Percentiles rank a stretch among this genome's conserved stretches.
Conservation (phyloP, 768 basidiomycete species). For the Serpula lacrymans region DNA sequence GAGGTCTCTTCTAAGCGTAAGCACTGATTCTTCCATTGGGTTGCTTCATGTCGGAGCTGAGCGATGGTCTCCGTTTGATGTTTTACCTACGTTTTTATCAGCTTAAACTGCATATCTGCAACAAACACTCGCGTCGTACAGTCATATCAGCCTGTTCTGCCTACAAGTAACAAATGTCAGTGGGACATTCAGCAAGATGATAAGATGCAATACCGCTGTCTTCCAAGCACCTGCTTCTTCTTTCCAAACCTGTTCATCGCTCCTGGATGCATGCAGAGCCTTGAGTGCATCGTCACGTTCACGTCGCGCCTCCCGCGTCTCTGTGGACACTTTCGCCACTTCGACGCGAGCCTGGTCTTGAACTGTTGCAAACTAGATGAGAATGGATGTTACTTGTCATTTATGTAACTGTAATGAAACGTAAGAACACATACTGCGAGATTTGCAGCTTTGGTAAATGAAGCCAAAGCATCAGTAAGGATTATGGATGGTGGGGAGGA, state of each 20-base stretch:
- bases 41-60: conserved; percentile 60
- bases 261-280: conserved; percentile 38
- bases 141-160: conserved; percentile 54
- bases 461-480: conserved; percentile 39
- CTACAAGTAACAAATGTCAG: conserved; percentile 28
- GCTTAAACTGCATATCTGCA: neutral
- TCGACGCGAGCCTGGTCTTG: conserved; percentile 56
- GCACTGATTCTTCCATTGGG: conserved; percentile 72
- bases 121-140: conserved; percentile 31
- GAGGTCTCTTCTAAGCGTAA: conserved; percentile 44
- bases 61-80: conserved; percentile 60
- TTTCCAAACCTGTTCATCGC: conserved; percentile 49
- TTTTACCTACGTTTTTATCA: conserved; percentile 39
- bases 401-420: neutral
- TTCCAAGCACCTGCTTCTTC: conserved; percentile 38
- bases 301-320: conserved; percentile 43
- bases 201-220: conserved; percentile 38
- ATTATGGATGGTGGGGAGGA: conserved; percentile 29
- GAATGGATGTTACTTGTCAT: conserved; percentile 6
- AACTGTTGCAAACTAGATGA: conserved; percentile 46
- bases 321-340: conserved; percentile 44
- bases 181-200: conserved; percentile 7
- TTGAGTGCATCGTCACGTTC: conserved; percentile 51
- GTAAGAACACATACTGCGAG: conserved; percentile 32
- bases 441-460: conserved; percentile 38